phyloP scores from a whole-genome alignment of 345 rosid genomes.

The Salix udensis region DNA sequence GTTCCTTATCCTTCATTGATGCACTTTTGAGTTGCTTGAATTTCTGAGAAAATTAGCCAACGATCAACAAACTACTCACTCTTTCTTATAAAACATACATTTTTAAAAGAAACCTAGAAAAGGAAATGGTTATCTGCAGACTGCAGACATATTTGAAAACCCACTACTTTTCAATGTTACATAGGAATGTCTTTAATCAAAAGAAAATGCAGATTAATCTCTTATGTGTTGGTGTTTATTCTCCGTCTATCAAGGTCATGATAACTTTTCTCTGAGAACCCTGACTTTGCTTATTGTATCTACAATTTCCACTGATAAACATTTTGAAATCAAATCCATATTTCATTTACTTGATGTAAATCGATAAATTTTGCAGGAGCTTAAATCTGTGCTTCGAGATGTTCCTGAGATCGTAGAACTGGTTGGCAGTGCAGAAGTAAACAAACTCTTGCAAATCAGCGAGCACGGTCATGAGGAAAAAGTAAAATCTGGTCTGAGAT shows the following conservation, averaged over 20 bases:
- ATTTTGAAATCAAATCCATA: not conserved
- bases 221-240: not conserved
- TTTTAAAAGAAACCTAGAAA: not conserved
- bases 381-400: slow-evolving; percentile 62
- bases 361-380: slow-evolving; percentile 55
- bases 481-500: slow-evolving; percentile 57
- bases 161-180: not conserved
- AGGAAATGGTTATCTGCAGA: not conserved
- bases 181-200: not conserved
- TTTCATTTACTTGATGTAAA: slow-evolving; percentile 2
- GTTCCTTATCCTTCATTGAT: not conserved
- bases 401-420: slow-evolving; percentile 82
- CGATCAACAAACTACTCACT: not conserved
- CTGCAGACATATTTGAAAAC: not conserved
- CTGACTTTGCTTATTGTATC: not conserved
- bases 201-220: not conserved
- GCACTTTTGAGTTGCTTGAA: not conserved
- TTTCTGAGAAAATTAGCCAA: not conserved
- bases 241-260: not conserved
- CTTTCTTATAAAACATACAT: not conserved
- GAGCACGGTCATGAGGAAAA: slow-evolving; percentile 48
- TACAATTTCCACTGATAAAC: not conserved
- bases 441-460: slow-evolving; percentile 41
- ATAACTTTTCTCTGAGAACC: not conserved
- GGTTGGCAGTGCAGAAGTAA: slow-evolving; percentile 57